phyloP scores from a whole-genome alignment of 2,329 filamentous ascomycete species.

The Claviceps capensis region DNA sequence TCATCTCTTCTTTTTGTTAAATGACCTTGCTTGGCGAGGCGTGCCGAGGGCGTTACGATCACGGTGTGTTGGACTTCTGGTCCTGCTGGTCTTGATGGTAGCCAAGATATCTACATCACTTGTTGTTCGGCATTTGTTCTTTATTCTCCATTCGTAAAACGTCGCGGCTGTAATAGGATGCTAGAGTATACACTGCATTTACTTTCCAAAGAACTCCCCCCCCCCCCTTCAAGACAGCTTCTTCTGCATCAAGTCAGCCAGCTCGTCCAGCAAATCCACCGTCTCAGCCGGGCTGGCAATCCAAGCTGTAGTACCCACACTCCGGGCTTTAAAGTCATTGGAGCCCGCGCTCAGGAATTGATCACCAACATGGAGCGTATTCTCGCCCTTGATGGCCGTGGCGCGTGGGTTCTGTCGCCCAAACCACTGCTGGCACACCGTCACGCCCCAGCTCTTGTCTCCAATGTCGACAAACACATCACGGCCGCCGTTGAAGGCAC shows the following conservation, averaged over 20 bases:
- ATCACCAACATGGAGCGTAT: slow-evolving; percentile 88
- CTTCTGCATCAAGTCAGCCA: slow-evolving; percentile 40
- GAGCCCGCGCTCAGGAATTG: slow-evolving; percentile 91
- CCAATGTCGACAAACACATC: slow-evolving; percentile 98
- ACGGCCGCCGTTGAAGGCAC: slow-evolving; percentile 94
- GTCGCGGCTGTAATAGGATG: too few species aligned
- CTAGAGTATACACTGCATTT: too few species aligned
- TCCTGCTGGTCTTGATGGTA: too few species aligned
- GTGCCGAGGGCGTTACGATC: too few species aligned
- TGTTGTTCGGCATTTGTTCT: too few species aligned
- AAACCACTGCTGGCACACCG: slow-evolving; percentile 85
- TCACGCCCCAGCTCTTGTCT: slow-evolving; percentile 92
- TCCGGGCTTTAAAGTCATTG: slow-evolving; percentile 91
- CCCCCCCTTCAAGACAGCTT: slow-evolving; percentile 2
- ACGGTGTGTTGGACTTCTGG: too few species aligned
- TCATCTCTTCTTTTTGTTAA: too few species aligned
- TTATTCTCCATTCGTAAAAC: too few species aligned
- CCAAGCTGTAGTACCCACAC: slow-evolving; percentile 92
- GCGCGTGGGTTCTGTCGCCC: slow-evolving; percentile 28
- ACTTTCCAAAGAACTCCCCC: too few species aligned
- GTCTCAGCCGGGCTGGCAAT: slow-evolving; percentile 89
- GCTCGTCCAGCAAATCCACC: slow-evolving; percentile 75
- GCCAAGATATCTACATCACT: too few species aligned
- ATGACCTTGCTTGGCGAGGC: too few species aligned
- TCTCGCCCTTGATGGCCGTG: slow-evolving; percentile 48